phyloP scores from a whole-genome alignment of 148 eudicot species.

The Silene latifolia region DNA sequence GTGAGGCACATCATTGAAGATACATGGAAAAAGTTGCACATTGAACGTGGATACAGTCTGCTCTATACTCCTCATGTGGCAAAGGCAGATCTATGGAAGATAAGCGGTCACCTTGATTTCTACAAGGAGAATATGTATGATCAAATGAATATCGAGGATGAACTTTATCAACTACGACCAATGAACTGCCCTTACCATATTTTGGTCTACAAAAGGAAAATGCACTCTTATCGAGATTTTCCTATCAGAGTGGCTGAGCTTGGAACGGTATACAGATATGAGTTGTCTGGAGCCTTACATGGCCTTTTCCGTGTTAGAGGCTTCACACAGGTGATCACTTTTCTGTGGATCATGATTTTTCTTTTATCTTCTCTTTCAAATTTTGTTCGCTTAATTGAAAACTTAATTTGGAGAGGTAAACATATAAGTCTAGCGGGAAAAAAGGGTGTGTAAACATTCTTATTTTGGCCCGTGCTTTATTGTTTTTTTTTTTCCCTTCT shows the following conservation, averaged over 20 bases:
- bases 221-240: constrained; percentile 90
- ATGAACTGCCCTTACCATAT: constrained; percentile 99
- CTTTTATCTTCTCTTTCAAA: neutral
- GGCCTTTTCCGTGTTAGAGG: constrained; percentile 99
- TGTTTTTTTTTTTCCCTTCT: too few relatives aligned
- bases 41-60: constrained; percentile 80
- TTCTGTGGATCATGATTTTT: neutral
- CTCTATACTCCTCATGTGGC: constrained; percentile 99
- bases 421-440: neutral
- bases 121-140: constrained; percentile 96
- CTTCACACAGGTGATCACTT: constrained; percentile 74
- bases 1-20: constrained; percentile 92
- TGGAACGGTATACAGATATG: constrained; percentile 96
- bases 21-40: constrained; percentile 86
- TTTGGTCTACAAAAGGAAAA: constrained; percentile 75
- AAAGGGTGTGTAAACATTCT: neutral
- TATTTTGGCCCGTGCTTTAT: neutral
- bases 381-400: neutral
- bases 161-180: constrained; percentile 96
- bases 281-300: constrained; percentile 91
- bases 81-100: constrained; percentile 93
- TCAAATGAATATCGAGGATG: constrained; percentile 93
- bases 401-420: neutral
- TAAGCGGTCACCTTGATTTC: constrained; percentile 98
- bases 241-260: constrained; percentile 96